Percentiles rank a stretch among this genome's conserved stretches.
phyloP scores from a whole-genome alignment of 305 asterid genomes.

The Caryopteris hybrid region DNA sequence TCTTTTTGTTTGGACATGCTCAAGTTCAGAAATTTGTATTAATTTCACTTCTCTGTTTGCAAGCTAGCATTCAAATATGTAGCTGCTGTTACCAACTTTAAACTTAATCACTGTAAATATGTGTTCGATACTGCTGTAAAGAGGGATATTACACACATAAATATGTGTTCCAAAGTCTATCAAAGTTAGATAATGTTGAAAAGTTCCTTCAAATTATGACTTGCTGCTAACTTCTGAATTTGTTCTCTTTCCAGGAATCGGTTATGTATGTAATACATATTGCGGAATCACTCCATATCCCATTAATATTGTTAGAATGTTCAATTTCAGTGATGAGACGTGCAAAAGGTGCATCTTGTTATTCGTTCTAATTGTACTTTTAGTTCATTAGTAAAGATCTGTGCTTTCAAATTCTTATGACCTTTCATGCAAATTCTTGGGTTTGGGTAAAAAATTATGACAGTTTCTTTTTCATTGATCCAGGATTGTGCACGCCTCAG shows the following conservation, averaged over 20 bases:
- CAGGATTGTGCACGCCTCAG: conserved; percentile 72
- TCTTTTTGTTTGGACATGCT: neutral
- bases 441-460: neutral
- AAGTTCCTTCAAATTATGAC: neutral
- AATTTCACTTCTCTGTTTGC: neutral
- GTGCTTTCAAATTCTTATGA: neutral
- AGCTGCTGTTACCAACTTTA: neutral
- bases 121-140: neutral
- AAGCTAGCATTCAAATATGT: neutral
- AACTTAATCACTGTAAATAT: neutral
- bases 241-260: conserved; percentile 53
- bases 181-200: neutral
- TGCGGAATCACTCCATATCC: conserved; percentile 53
- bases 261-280: conserved; percentile 82
- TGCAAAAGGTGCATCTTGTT: conserved; percentile 59
- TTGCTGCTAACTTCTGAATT: neutral
- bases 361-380: neutral
- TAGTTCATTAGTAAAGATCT: neutral
- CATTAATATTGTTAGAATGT: conserved; percentile 66
- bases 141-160: neutral
- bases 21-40: neutral
- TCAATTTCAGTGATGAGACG: conserved; percentile 73
- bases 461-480: conserved; percentile 16
- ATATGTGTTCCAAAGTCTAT: neutral
- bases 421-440: neutral